Evolutionary conservation across 2,329 filamentous ascomycete species (phyloP).

Genomic region (Volutella citrinella): DNA sequence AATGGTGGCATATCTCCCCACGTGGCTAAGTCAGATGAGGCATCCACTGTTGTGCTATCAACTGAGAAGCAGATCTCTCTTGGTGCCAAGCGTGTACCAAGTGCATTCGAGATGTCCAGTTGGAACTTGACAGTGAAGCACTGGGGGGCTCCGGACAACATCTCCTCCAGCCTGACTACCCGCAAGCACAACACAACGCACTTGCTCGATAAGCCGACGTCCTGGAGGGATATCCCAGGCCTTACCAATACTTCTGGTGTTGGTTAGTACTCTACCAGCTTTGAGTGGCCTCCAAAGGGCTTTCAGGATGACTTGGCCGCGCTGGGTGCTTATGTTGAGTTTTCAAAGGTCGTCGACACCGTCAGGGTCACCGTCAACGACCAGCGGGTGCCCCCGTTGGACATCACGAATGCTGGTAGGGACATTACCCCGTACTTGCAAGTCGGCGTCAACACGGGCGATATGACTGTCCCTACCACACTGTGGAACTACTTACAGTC

Average conservation of each 20-base stretch:
- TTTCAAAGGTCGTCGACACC: not conserved
- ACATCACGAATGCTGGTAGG: not conserved
- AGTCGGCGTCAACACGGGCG: not conserved
- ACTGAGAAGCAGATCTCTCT: not conserved
- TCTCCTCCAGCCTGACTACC: not conserved
- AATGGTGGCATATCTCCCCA: too few relatives aligned
- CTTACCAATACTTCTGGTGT: slow-evolving; percentile 5
- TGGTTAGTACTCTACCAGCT: slow-evolving; percentile 6
- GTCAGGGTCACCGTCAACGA: not conserved
- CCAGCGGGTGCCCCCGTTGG: not conserved
- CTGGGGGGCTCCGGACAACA: slow-evolving; percentile 5
- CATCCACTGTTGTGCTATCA: not conserved
- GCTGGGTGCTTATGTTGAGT: slow-evolving; percentile 2
- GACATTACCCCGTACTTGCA: slow-evolving; percentile 3
- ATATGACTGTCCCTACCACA: not conserved
- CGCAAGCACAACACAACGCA: slow-evolving; percentile 4
- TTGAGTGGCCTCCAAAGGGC: slow-evolving; percentile 1
- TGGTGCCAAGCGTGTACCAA: not conserved
- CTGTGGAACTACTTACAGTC: slow-evolving; percentile 7
- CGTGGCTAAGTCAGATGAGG: not conserved
- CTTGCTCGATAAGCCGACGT: not conserved
- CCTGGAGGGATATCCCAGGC: slow-evolving; percentile 3
- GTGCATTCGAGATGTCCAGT: not conserved
- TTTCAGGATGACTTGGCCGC: not conserved
- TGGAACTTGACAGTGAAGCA: slow-evolving; percentile 6